Base-by-base conservation (phyloP, 2,329 filamentous ascomycete species). In the Botryotinia convoluta region DNA sequence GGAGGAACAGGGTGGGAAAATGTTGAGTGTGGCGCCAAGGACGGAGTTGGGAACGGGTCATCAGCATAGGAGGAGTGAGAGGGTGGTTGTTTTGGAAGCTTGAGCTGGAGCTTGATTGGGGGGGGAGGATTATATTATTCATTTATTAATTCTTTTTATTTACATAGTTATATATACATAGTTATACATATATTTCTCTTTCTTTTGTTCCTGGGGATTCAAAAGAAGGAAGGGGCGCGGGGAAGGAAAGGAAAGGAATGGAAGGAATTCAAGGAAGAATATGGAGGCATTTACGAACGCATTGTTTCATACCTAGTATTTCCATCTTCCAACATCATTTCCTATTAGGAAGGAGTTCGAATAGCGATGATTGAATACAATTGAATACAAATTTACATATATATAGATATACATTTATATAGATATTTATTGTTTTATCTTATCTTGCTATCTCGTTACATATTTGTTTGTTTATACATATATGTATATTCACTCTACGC, bases 31-130 rank as follows among this genome's bases (percentile, higher is more conserved):
- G 4, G n/a, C 3, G 3, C n/a, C 60, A 20, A 54, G 69, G n/a
- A 65, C 60, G 7, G 45, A 65, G 16, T 20, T 71, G 26, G 69
- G 45, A 16, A 32, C 22, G 29, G 69, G 45, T 1, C 16, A 71
- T 65, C 35, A 51, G 7, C 14, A 65, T 71, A 39, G 69, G 45
- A 71, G 60, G 35, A 71, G 60, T 35, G 69, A 71, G 35, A 65
- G 35, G 37, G 60, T 18, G 20, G 32, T 64, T 22, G 69, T 63
- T n/a, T 4, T 39, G 69, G 69, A 71, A 26, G 44, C 5, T 64
- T 64, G 18, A 64, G 35, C 22, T n/a, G 29, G 4, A 22, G 26
- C 0, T 18, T 32, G 61, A 9, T n/a, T n/a, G n/a, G n/a, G n/a
- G n/a, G 44, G 44, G 44, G 42, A 10, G 22, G 4, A 51, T 51